A percentile compares a stretch with the other conserved stretches of the same genome.
phyloP scores from a whole-genome alignment of 176 grass and related monocot species.

The Hordeum marinum region DNA sequence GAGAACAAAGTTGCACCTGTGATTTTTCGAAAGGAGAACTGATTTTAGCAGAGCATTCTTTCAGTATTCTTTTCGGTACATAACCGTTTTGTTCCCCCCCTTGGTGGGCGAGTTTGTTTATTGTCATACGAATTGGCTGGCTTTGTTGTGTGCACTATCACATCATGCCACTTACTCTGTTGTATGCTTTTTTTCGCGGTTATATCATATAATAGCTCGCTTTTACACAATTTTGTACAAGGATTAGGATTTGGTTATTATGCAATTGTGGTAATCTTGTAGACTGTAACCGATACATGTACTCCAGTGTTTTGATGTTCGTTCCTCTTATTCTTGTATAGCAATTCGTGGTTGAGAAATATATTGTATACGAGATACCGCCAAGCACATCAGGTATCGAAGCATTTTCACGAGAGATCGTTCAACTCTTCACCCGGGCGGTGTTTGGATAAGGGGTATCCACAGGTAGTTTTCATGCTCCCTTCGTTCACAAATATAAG shows the following conservation, averaged over 20 bases:
- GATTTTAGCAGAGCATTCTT: conserved; percentile 20
- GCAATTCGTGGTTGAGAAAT: background rate
- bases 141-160: conserved; percentile 8
- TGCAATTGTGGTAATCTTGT: background rate
- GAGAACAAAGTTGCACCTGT: conserved; percentile 76
- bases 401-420: background rate
- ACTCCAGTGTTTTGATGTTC: background rate
- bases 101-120: conserved; percentile 6
- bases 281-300: background rate
- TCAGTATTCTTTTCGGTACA: background rate
- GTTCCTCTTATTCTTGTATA: background rate
- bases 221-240: conserved; percentile 20
- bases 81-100: background rate
- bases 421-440: too few relatives aligned
- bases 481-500: too few relatives aligned
- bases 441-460: too few relatives aligned
- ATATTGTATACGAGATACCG: background rate
- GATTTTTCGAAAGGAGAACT: conserved; percentile 17
- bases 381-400: background rate
- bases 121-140: background rate
- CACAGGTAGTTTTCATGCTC: too few relatives aligned
- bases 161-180: conserved; percentile 9
- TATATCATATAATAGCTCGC: background rate
- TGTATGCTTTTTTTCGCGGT: conserved; percentile 19
- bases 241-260: background rate